These are phyloP conservation scores for Psilocybe sp. DNA, from an alignment of 768 basidiomycete species.

Conservation along the genomic window DNA sequence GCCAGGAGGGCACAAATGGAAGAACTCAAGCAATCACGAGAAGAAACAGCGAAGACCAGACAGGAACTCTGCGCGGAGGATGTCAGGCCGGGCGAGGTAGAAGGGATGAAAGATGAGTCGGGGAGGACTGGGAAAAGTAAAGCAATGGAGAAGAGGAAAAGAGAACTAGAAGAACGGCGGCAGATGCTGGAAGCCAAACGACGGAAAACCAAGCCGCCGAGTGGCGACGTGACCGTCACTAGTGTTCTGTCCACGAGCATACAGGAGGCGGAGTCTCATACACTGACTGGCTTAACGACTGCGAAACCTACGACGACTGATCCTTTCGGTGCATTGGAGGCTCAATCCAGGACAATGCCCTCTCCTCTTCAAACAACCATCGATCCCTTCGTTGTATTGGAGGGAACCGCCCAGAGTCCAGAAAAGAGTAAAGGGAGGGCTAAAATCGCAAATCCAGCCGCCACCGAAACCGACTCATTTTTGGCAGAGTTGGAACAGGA, in stretches of 20 bases:
- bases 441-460: conserved; percentile 9
- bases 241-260: not conserved
- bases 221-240: conserved; percentile 6
- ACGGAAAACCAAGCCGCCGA: conserved; percentile 36
- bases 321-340: conserved; percentile 53
- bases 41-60: conserved; percentile 67
- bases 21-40: conserved; percentile 61
- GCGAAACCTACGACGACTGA: conserved; percentile 21
- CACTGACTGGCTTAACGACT: not conserved
- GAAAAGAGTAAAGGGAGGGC: conserved; percentile 16
- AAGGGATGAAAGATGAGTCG: conserved; percentile 60
- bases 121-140: conserved; percentile 38
- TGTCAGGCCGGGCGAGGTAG: conserved; percentile 65
- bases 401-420: too few species aligned
- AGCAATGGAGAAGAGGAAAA: conserved; percentile 70
- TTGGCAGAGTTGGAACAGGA: conserved; percentile 65
- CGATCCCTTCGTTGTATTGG: too few species aligned
- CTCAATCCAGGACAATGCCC: conserved; percentile 16
- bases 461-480: conserved; percentile 57
- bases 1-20: conserved; percentile 79
- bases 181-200: conserved; percentile 66
- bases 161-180: conserved; percentile 68
- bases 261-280: not conserved
- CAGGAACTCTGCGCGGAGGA: conserved; percentile 61
- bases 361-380: too few species aligned